A percentile compares a stretch with the other conserved stretches of the same genome.
Evolutionary conservation across 2,329 filamentous ascomycete species (phyloP).

Genomic region (Colletotrichum sp.): DNA sequence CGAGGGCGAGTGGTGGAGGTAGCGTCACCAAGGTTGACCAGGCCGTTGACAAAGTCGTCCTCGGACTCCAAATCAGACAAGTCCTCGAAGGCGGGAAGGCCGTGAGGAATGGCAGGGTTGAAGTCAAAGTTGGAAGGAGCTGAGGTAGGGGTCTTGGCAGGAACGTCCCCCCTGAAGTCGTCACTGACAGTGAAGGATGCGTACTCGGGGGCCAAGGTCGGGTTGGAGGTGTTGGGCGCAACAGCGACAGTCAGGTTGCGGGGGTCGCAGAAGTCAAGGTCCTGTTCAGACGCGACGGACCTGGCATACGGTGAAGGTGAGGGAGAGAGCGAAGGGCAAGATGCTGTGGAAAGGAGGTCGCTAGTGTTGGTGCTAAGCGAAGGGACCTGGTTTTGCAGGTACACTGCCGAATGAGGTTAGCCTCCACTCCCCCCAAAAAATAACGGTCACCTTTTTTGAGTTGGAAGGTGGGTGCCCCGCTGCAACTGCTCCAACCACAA

Average conservation of each 20-base stretch:
- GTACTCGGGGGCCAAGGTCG: conserved; percentile 64
- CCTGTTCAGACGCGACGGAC: conserved; percentile 71
- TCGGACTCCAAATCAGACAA: conserved; percentile 84
- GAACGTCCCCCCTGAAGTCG: conserved; percentile 60
- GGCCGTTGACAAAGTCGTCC: conserved; percentile 26
- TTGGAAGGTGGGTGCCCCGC: conserved; percentile 11
- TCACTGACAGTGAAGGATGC: conserved; percentile 68
- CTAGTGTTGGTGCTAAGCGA: conserved; percentile 69
- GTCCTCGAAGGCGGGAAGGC: conserved; percentile 79
- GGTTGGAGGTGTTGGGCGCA: conserved; percentile 48
- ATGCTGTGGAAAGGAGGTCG: conserved; percentile 76
- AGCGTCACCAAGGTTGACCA: conserved; percentile 25
- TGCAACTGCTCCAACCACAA: background rate
- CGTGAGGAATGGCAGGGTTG: conserved; percentile 53
- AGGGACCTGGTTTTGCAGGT: conserved; percentile 56
- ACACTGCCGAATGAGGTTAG: conserved; percentile 51
- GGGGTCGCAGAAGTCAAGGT: conserved; percentile 89
- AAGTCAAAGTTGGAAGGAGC: conserved; percentile 57
- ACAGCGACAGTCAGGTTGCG: conserved; percentile 80
- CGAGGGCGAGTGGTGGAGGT: conserved; percentile 68
- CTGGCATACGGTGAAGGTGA: conserved; percentile 82
- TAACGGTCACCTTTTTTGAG: background rate
- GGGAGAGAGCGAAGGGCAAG: conserved; percentile 85
- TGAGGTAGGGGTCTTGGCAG: conserved; percentile 51
- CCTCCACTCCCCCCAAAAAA: conserved; percentile 14